Evolutionary conservation across 208 protist species (phyloP).

Genomic region (Trypanosoma cruzi): DNA sequence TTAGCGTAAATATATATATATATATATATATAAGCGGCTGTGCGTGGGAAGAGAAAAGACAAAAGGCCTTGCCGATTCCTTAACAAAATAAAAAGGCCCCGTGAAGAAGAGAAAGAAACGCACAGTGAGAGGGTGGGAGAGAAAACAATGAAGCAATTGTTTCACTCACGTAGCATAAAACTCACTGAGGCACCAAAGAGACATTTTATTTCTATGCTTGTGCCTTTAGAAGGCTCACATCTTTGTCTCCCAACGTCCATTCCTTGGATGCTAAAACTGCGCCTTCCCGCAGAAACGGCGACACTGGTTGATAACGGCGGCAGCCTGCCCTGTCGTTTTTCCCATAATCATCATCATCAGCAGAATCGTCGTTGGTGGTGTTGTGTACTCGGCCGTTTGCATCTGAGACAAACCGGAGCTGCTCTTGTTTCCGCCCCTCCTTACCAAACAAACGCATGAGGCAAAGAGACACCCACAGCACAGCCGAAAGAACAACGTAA

Average conservation of each 20-base stretch:
- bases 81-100: too few relatives aligned
- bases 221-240: too few relatives aligned
- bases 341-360: background rate
- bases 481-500: conserved; percentile 46
- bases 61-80: too few relatives aligned
- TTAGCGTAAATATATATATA: too few relatives aligned
- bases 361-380: background rate
- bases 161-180: too few relatives aligned
- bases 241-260: background rate
- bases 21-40: too few relatives aligned
- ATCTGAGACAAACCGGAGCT: background rate
- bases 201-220: background rate
- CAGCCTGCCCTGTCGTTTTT: background rate
- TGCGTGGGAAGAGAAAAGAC: too few relatives aligned
- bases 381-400: too few relatives aligned
- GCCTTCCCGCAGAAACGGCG: background rate
- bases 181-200: too few relatives aligned
- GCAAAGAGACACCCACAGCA: conserved; percentile 28
- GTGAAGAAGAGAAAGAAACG: too few relatives aligned
- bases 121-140: too few relatives aligned
- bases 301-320: background rate
- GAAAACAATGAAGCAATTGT: too few relatives aligned
- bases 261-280: background rate
- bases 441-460: background rate
- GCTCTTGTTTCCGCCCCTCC: background rate